Evolutionary conservation across 805 yeast species (phyloP).

Genomic region (Kodamaea restingae): DNA sequence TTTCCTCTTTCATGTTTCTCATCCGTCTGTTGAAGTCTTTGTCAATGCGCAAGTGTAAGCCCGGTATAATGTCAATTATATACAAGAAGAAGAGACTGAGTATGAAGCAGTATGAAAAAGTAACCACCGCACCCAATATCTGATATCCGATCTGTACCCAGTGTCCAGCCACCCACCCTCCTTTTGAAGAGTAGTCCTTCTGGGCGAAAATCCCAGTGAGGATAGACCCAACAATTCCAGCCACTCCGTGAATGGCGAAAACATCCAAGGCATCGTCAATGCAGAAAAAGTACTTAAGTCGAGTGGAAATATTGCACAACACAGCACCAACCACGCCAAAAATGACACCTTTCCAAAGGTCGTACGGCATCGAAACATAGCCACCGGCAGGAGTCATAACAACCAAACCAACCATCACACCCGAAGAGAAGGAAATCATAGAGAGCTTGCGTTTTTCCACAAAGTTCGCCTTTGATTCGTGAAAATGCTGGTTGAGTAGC

Average conservation of each 20-base stretch:
- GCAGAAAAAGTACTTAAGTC: slow-evolving; percentile 34
- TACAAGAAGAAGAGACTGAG: slow-evolving; percentile 30
- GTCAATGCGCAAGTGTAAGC: slow-evolving; percentile 40
- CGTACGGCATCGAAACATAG: slow-evolving; percentile 29
- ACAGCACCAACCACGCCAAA: slow-evolving; percentile 39
- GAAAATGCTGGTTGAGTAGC: slow-evolving; percentile 15
- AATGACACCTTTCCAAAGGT: slow-evolving; percentile 39
- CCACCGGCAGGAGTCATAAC: slow-evolving; percentile 44
- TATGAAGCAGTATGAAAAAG: slow-evolving; percentile 31
- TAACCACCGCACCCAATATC: slow-evolving; percentile 32
- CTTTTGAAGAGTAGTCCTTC: slow-evolving; percentile 25
- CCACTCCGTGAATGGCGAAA: slow-evolving; percentile 42
- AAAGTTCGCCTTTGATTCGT: slow-evolving; percentile 15
- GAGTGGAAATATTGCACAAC: slow-evolving; percentile 33
- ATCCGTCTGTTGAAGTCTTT: slow-evolving; percentile 32
- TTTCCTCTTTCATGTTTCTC: slow-evolving; percentile 13
- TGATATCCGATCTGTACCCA: slow-evolving; percentile 42
- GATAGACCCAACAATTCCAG: slow-evolving; percentile 38
- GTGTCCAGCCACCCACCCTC: slow-evolving; percentile 40
- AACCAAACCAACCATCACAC: slow-evolving; percentile 39
- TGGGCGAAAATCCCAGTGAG: slow-evolving; percentile 41
- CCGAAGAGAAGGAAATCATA: slow-evolving; percentile 37
- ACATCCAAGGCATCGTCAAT: slow-evolving; percentile 44
- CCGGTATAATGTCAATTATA: slow-evolving; percentile 37
- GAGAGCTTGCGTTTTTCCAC: slow-evolving; percentile 29